Base-by-base conservation (phyloP, 2,329 filamentous ascomycete genomes). In the Didymella arachidicola region DNA sequence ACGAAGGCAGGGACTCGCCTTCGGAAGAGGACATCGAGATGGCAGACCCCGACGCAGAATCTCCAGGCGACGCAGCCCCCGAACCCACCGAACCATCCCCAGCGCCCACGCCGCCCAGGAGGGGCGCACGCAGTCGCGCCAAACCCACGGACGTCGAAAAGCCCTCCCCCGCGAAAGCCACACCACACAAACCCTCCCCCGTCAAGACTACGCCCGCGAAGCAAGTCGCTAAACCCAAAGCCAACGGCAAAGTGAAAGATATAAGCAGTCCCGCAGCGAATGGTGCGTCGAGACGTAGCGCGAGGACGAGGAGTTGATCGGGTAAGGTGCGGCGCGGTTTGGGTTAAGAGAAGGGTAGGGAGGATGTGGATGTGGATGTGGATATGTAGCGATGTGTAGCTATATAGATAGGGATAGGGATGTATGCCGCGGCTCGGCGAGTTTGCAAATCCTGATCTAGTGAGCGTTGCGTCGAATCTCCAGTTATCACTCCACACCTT, bases 11-110 rank as follows among this genome's bases (percentile, higher is more conserved):
- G 7, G 32, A 36, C n/a, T 32, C 53, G 22, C 25, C 39, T 10
- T 22, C 25, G 22, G 58, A 63, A 10, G 62, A 62, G 2, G 73
- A 76, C 41, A 66, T 71, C 18, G 72, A 75, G 26, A 73, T 73
- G 70, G 66, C 55, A 25, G 67, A 74, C 12, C 8, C 36, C 7
- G 34, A 38, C 30, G 30, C 32, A 41, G 22, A 64, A 25, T 59
- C 64, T 50, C 59, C 59, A 11, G 58, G 61, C 18, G 53, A 54
- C 0, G 62, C 63, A 30, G 53, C 55, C 16, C 56, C 59, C 22
- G 53, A 61, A 6, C 61, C 64, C 27, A 51, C 57, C 1, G 60
- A 65, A 50, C 36, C 58, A 11, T 48, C 59, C 27, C 57, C 66
- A 5, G 61, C 65, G 39, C 58, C 63, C 1, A 57, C 62, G 42